Evolutionary conservation across 2,329 filamentous ascomycete species (phyloP).

Genomic region (Pleochaeta shiraiana): DNA sequence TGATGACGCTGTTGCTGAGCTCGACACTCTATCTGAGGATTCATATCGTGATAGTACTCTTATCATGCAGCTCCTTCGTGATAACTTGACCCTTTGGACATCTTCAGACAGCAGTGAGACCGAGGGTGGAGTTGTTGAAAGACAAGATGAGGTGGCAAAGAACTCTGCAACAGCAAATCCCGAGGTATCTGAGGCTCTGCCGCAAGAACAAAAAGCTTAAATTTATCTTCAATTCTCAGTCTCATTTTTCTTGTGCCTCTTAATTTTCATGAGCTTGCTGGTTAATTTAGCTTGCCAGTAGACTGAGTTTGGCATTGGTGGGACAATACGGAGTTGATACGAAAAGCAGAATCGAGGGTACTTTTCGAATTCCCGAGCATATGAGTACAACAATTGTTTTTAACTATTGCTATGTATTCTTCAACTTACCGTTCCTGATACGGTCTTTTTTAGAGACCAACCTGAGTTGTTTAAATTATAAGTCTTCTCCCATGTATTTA

Average conservation of each 20-base stretch:
- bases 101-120: constrained; percentile 74
- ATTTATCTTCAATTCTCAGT: background rate
- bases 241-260: background rate
- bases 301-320: no score
- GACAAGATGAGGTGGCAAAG: background rate
- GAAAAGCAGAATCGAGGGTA: no score
- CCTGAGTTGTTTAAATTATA: no score
- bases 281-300: no score
- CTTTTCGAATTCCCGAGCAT: no score
- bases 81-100: constrained; percentile 97
- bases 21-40: constrained; percentile 93
- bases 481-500: no score
- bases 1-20: constrained; percentile 91
- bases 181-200: background rate
- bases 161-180: background rate
- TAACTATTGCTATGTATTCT: no score
- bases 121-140: constrained; percentile 32
- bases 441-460: no score
- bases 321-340: no score
- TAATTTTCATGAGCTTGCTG: background rate
- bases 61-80: constrained; percentile 97
- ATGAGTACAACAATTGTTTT: no score
- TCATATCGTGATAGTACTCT: constrained; percentile 98
- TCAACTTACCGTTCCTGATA: no score
- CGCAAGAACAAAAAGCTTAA: background rate